Conservation (phyloP, 371 early-diverging fungal species). For the Cokeromyces recurvatus region DNA sequence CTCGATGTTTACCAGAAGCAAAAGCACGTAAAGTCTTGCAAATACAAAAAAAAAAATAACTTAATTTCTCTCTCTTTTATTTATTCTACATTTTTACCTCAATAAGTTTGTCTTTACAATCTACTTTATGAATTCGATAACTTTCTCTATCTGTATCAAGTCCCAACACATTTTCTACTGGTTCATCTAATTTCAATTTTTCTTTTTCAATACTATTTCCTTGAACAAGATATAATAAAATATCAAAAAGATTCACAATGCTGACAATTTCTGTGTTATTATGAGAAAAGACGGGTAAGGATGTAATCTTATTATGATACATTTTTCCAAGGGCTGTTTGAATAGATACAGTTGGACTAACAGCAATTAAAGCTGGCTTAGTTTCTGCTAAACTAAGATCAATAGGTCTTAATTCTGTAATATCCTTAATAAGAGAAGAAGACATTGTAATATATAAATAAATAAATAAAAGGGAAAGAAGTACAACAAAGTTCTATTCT, state of each 20-base stretch:
- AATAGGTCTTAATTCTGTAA: conserved; percentile 29
- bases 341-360: conserved; percentile 44
- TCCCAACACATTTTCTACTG: conserved; percentile 53
- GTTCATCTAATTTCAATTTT: conserved; percentile 32
- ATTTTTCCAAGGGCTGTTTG: conserved; percentile 44
- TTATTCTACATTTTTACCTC: conserved; percentile 19
- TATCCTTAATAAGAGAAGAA: too few relatives aligned
- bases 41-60: background rate
- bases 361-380: conserved; percentile 43
- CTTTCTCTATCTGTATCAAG: conserved; percentile 55
- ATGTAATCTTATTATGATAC: conserved; percentile 44
- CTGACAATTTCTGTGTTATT: conserved; percentile 46
- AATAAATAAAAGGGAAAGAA: background rate
- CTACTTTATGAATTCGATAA: conserved; percentile 48
- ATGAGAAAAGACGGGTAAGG: conserved; percentile 57
- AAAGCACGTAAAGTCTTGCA: conserved; percentile 39
- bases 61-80: background rate
- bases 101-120: conserved; percentile 39
- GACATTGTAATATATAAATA: background rate
- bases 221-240: conserved; percentile 42
- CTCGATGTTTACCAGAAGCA: conserved; percentile 45
- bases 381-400: conserved; percentile 31
- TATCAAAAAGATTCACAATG: conserved; percentile 54
- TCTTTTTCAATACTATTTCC: conserved; percentile 31
- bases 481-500: too few relatives aligned